Percentiles rank a stretch among this genome's conserved stretches.
Conservation (phyloP, 2,329 filamentous ascomycete genomes). For the Colletotrichum nymphaeae region DNA sequence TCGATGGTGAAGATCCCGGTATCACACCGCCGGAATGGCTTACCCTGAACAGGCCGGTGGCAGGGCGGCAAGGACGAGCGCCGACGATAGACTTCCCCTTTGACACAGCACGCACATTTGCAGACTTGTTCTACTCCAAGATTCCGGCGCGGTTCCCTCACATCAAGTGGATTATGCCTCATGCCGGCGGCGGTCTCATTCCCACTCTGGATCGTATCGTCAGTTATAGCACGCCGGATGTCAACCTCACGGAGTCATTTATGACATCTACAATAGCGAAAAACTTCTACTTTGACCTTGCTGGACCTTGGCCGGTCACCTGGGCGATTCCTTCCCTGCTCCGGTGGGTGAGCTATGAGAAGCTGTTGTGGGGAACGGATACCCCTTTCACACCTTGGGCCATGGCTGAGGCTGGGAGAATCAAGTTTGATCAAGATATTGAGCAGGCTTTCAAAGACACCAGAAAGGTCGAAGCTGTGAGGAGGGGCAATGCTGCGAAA, state of each 20-base stretch:
- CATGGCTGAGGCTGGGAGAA: not conserved
- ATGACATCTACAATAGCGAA: slow-evolving; percentile 31
- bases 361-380: slow-evolving; percentile 39
- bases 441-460: not conserved
- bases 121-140: slow-evolving; percentile 34
- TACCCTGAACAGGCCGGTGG: slow-evolving; percentile 9
- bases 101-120: slow-evolving; percentile 36
- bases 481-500: not conserved
- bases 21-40: slow-evolving; percentile 10
- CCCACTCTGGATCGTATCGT: slow-evolving; percentile 39
- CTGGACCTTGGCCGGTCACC: slow-evolving; percentile 40
- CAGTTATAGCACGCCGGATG: not conserved
- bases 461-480: not conserved
- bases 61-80: not conserved
- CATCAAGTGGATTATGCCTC: slow-evolving; percentile 42
- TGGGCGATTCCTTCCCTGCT: slow-evolving; percentile 38
- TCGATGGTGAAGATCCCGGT: slow-evolving; percentile 20
- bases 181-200: slow-evolving; percentile 40
- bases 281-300: slow-evolving; percentile 42
- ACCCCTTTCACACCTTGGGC: slow-evolving; percentile 39
- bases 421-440: slow-evolving; percentile 2
- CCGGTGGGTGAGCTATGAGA: slow-evolving; percentile 39
- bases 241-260: slow-evolving; percentile 45
- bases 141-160: slow-evolving; percentile 39
- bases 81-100: slow-evolving; percentile 40